phyloP scores from a whole-genome alignment of 2,329 filamentous ascomycete species.

The Aspergillus tamarii region DNA sequence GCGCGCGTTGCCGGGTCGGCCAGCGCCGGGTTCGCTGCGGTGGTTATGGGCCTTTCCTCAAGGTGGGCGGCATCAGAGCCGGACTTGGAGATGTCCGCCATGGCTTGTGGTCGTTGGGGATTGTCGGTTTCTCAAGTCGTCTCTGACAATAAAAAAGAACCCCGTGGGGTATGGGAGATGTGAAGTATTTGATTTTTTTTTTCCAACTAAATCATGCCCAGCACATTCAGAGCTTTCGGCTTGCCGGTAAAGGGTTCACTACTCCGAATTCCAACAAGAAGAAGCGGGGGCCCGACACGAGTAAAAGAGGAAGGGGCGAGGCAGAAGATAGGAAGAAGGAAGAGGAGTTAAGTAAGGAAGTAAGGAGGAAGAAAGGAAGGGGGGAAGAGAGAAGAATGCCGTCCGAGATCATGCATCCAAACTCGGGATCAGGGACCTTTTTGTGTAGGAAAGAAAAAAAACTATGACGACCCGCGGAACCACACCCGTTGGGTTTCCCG shows the following conservation, averaged over 20 bases:
- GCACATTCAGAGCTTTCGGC: background rate
- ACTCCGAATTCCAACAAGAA: background rate
- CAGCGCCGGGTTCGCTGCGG: background rate
- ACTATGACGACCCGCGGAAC: slow-evolving; percentile 2
- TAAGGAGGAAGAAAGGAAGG: slow-evolving; percentile 6
- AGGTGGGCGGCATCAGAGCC: background rate
- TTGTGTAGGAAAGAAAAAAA: slow-evolving; percentile 1
- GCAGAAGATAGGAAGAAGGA: background rate
- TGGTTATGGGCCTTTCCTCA: background rate
- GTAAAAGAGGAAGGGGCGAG: background rate
- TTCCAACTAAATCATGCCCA: background rate
- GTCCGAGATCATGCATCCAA: background rate
- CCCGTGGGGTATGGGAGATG: background rate
- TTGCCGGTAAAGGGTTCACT: background rate
- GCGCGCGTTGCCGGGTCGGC: slow-evolving; percentile 52
- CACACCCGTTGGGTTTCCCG: slow-evolving; percentile 8
- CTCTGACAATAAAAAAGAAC: background rate
- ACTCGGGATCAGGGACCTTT: slow-evolving; percentile 13
- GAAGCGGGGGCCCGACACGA: background rate
- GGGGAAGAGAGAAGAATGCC: slow-evolving; percentile 3
- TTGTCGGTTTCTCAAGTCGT: background rate
- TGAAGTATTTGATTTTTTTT: background rate
- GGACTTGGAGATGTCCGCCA: background rate
- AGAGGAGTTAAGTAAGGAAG: background rate
- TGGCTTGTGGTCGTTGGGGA: background rate